Percentiles rank a stretch among this genome's conserved stretches.
These are phyloP conservation scores for Rhodotorula kratochvilovae DNA, from an alignment of 768 basidiomycete species.

Conservation along the genomic window DNA sequence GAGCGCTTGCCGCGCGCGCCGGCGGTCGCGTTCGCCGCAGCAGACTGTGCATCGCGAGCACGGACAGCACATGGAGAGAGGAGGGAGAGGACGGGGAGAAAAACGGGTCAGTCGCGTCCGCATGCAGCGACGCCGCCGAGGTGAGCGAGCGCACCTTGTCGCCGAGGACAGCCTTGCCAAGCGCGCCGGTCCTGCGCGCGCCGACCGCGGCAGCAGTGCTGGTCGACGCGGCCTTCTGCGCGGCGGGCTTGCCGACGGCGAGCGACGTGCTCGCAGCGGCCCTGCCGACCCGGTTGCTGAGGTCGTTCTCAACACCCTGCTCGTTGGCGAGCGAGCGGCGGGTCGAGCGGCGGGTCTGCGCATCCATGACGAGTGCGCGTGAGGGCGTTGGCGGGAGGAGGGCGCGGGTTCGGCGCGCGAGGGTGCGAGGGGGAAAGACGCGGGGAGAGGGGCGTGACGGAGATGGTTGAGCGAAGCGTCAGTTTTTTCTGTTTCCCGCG, in stretches of 20 bases:
- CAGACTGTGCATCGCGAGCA: background rate
- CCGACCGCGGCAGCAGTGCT: background rate
- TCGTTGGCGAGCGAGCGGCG: conserved; percentile 27
- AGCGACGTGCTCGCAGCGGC: conserved; percentile 1
- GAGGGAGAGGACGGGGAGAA: background rate
- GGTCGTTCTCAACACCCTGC: conserved; percentile 35
- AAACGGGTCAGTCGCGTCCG: conserved; percentile 1
- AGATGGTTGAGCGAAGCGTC: conserved; percentile 8
- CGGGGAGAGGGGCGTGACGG: background rate
- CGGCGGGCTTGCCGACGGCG: conserved; percentile 2
- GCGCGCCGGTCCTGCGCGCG: background rate
- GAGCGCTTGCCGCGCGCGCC: conserved; percentile 65
- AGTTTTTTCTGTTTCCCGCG: background rate
- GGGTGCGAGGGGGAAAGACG: background rate
- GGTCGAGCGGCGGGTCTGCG: conserved; percentile 37
- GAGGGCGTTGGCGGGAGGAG: background rate
- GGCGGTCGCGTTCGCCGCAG: conserved; percentile 2
- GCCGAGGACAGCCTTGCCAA: conserved; percentile 7
- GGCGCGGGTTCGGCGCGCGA: background rate
- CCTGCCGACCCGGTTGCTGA: conserved; percentile 19
- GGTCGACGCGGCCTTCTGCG: background rate
- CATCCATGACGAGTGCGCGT: background rate
- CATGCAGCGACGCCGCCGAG: conserved; percentile 8
- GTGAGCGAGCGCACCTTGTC: conserved; percentile 27
- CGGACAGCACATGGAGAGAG: background rate